Evolutionary conservation across 495 filamentous ascomycete species (phyloP), one percentile per base, ranked within the genome.

Genomic region (Penicillium paxilli): DNA sequence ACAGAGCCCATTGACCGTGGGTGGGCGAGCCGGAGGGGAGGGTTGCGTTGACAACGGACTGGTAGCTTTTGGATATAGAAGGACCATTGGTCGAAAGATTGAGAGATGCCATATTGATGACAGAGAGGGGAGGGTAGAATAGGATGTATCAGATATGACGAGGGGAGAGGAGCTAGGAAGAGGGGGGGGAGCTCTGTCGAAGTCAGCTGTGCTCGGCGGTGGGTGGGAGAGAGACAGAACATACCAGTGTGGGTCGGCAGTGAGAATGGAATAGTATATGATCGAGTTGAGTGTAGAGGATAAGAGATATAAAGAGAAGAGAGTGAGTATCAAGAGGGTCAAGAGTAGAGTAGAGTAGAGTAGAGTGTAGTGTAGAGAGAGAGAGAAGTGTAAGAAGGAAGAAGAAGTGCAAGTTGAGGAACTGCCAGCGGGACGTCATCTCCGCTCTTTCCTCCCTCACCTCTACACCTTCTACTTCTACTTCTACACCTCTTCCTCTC

Each of bases 41-140:
- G 44, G 85, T 72, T 54, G 86, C 81, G 62, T 95, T 87, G 66
- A 97, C 80, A 48, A 99, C 85, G 32, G 86, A 83, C 65, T 93
- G 85, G 72, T 99, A 99, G 73, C 91, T 96, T 70, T 87, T 89
- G 49, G 85, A 88, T 70, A 97, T 96, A 28, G 91, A 93, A 30
- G 91, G 85, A 19, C 95, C 91, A 72, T 98, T 91, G 71, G 81
- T 81, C 49, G 92, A 96, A 52, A 90, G 78, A 68, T 99, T 97
- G 58, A 99, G 84, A 44, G 92, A 87, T 26, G 94, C 88, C 94
- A 99, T 99, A n/a, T n/a, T n/a, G 47, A 45, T 66, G 60, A 40
- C 9, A 42, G 38, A 33, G 22, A 46, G 5, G 12, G 21, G 28
- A 22, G 16, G 44, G 38, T 25, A 41, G 16, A 6, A 16, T 4